Percentiles rank a stretch among this genome's conserved stretches.
phyloP scores from a whole-genome alignment of 2,329 filamentous ascomycete species.

The Aspergillus fumigatus region DNA sequence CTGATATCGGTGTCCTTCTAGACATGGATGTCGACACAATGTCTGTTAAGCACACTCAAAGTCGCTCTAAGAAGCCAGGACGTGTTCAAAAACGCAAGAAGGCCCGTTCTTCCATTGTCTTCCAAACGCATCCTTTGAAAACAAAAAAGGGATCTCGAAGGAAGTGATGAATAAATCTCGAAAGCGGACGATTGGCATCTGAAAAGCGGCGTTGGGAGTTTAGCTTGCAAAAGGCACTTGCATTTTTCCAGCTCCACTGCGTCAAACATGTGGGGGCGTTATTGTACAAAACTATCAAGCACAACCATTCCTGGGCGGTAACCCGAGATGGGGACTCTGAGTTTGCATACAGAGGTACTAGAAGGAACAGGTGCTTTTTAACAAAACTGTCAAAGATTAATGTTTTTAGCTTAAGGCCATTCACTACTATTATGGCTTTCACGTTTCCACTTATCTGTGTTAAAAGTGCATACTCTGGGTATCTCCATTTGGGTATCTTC shows the following conservation, averaged over 20 bases:
- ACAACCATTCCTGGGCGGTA: not conserved
- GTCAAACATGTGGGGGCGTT: not conserved
- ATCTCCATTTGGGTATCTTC: not conserved
- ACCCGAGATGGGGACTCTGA: not conserved
- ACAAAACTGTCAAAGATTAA: not conserved
- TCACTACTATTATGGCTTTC: not conserved
- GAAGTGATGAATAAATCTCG: constrained; percentile 19
- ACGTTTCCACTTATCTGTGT: not conserved
- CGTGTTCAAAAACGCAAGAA: constrained; percentile 38
- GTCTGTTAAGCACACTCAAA: constrained; percentile 17
- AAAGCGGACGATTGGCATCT: not conserved
- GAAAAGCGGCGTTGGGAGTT: not conserved
- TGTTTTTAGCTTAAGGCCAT: not conserved
- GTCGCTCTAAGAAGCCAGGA: constrained; percentile 23
- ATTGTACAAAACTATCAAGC: not conserved
- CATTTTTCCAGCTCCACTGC: not conserved
- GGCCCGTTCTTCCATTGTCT: constrained; percentile 37
- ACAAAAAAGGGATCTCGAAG: constrained; percentile 28
- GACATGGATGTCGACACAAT: constrained; percentile 40
- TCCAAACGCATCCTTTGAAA: constrained; percentile 30
- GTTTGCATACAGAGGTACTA: not conserved
- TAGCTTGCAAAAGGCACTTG: not conserved
- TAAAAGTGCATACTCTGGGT: not conserved
- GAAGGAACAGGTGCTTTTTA: not conserved
- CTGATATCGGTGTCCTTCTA: constrained; percentile 9